These are phyloP conservation scores for Heracleum sosnowskyi DNA, from an alignment of 129 eudicot genomes.

Conservation along the genomic window DNA sequence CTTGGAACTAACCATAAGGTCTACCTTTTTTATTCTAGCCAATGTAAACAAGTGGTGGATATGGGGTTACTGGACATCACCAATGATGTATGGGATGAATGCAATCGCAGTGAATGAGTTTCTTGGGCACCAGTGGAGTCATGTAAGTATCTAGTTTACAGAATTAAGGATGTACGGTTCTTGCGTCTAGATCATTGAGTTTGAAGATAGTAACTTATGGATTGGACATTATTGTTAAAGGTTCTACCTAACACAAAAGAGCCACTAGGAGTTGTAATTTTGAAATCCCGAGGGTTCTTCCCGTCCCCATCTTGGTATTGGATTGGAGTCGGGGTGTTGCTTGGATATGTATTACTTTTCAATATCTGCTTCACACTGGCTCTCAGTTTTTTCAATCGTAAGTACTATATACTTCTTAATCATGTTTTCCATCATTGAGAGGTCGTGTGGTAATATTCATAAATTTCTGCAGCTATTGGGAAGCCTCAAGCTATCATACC, in stretches of 20 bases:
- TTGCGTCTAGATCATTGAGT: not conserved
- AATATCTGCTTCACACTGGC: constrained; percentile 30
- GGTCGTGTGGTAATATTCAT: not conserved
- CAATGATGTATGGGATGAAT: constrained; percentile 74
- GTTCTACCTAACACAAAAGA: constrained; percentile 12
- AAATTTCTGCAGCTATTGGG: constrained; percentile 40
- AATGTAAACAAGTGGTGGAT: constrained; percentile 78
- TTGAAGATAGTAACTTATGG: too few species aligned
- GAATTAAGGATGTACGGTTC: not conserved
- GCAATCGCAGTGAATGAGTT: constrained; percentile 70
- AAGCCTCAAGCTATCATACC: constrained; percentile 37
- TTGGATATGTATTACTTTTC: constrained; percentile 50
- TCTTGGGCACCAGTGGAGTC: too few species aligned
- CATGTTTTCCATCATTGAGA: not conserved
- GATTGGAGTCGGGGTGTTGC: constrained; percentile 58
- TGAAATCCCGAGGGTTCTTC: constrained; percentile 46
- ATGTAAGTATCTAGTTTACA: constrained; percentile 22
- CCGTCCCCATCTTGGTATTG: constrained; percentile 61
- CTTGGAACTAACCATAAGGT: too few species aligned
- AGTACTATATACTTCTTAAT: constrained; percentile 17
- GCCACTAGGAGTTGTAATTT: constrained; percentile 36
- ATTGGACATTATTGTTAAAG: constrained; percentile 19
- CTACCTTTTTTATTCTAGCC: too few species aligned
- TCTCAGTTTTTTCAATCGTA: constrained; percentile 54
- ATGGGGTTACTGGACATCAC: constrained; percentile 92